Evolutionary conservation across 306 rosid genomes (phyloP), one percentile per base, ranked within the genome.

Genomic region (Adenanthera pavonina): DNA sequence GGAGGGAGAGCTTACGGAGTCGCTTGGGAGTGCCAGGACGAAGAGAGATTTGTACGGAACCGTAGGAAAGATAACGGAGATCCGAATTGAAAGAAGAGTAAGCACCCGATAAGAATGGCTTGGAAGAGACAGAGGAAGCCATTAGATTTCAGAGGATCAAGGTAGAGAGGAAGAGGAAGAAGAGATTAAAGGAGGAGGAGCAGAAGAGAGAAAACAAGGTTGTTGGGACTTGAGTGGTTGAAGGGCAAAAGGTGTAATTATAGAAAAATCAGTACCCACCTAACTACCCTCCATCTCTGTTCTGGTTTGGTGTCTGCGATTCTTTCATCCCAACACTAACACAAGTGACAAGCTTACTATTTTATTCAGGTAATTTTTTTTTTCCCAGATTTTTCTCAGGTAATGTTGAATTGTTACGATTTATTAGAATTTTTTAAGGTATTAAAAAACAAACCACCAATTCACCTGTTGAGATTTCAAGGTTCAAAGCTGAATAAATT

Each of bases 81-180:
- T 87, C 88, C 7, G 92, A 79, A 57, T 84, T 68, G n/a, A 77
- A 78, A 53, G 92, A 84, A 67, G 81, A 56, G 66, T 89, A 84
- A 34, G 86, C 82, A 72, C 89, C 92, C 60, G 86, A 83, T 53
- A 94, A 83, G 81, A 93, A 93, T 16, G 97, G 88, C 59, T 93
- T 92, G 76, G 94, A 78, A 14, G 89, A 80, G 44, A 95, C 72
- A 80, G 94, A 92, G 4, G 90, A 87, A 40, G 99, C 94, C 98
- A 93, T 92, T 73, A 49, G 35, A 64, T 53, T 62, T 53, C 25
- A 43, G 14, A 4, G 30, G 17, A 69, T 13, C 11, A 1, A 57
- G 41, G 53, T 19, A 19, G 1, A 20, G 0, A 20, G 17, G 15
- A 43, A 41, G 40, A 75, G 44, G 66, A 38, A 33, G 40, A 30